These are phyloP conservation scores for Fusarium papillatum DNA, from an alignment of 2,329 filamentous ascomycete genomes.

Conservation along the genomic window DNA sequence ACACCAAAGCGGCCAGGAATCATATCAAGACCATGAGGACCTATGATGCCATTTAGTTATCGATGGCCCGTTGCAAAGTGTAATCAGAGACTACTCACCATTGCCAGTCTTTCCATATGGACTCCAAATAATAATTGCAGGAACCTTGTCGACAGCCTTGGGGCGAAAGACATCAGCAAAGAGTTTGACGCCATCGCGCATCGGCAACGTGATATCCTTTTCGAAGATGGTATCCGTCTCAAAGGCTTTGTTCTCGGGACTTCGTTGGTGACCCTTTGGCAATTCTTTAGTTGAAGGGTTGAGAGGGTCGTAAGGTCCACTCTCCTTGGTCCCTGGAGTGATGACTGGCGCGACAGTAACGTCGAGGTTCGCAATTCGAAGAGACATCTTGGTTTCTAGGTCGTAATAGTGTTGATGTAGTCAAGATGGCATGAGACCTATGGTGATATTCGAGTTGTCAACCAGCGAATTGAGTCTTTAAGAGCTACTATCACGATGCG, in stretches of 20 bases:
- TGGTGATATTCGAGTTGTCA: not conserved
- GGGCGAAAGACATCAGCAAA: slow-evolving; percentile 12
- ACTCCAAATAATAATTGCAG: slow-evolving; percentile 3
- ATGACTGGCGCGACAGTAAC: not conserved
- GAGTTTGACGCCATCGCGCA: slow-evolving; percentile 13
- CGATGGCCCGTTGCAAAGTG: accelerated
- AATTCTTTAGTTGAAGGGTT: not conserved
- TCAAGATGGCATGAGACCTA: not conserved
- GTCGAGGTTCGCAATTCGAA: slow-evolving; percentile 3
- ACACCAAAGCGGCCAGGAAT: slow-evolving; percentile 11
- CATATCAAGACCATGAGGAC: slow-evolving; percentile 6
- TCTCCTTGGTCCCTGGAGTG: slow-evolving; percentile 5
- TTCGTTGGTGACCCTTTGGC: not conserved
- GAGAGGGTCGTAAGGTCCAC: slow-evolving; percentile 1
- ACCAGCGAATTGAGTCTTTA: not conserved
- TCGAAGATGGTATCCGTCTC: slow-evolving; percentile 9
- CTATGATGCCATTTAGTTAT: not conserved
- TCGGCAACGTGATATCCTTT: slow-evolving; percentile 6
- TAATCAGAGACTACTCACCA: not conserved
- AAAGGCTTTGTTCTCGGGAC: not conserved
- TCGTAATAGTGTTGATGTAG: not conserved
- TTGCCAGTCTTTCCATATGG: slow-evolving; percentile 20
- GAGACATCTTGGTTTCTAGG: not conserved
- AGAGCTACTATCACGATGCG: not conserved
- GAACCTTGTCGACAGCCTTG: not conserved